Evolutionary conservation across 495 filamentous ascomycete species (phyloP), one percentile per base, ranked within the genome.

Genomic region (Aspergillus nidulans): DNA sequence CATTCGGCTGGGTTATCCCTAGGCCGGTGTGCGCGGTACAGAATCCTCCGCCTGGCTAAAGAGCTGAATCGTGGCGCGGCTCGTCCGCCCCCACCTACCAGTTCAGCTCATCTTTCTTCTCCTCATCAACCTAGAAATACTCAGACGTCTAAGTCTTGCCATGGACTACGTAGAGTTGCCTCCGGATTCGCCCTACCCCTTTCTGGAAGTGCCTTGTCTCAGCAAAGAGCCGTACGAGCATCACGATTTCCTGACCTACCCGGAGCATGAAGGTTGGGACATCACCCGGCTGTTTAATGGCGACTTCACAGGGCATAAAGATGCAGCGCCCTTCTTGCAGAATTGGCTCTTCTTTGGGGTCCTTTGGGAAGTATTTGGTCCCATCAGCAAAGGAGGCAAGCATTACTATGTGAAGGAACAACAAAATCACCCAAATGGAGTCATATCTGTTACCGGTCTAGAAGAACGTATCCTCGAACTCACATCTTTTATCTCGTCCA

Each of bases 341-440:
- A 51, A 51, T n/a, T 51, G 49, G 49, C 12, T 51, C 10, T 40
- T 40, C 20, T 51, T 51, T 16, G 49, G 49, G 8, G 49, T 51
- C 8, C 49, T 51, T 8, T 51, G 49, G 49, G 49, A 51, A 16
- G 49, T 51, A 18, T 51, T 51, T 23, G 23, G 38, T 6, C 38
- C 20, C 16, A 51, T 51, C 12, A 15, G 18, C 49, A 23, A 39
- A 7, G 49, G 49, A 16, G 49, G 20, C 1, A 40, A 51, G 24
- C 6, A 7, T 7, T 13, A 51, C 34, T 51, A 51, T 13, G 20
- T 51, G 6, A 18, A 51, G 18, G 15, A 23, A 5, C 49, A 51
- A 18, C 21, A 26, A 8, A 13, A 13, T n/a, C 10, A 36, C 23
- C 16, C 13, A 4, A 21, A 51, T 28, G 49, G 49, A 9, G 19